phyloP scores from a whole-genome alignment of 257 asterid genomes.

The Primulina eburnea region DNA sequence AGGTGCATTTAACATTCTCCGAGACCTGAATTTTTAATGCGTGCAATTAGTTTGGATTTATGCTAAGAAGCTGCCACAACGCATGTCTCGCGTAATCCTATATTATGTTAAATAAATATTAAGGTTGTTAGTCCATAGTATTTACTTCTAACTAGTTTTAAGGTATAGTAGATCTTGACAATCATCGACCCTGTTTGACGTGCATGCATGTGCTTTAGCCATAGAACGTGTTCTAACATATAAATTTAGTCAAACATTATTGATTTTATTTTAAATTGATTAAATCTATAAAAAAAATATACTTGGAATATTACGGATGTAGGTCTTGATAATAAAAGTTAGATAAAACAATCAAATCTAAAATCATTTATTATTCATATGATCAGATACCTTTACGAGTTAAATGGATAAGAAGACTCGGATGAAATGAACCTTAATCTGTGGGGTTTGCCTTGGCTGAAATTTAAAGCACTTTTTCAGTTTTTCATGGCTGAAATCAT shows the following conservation, averaged over 20 bases:
- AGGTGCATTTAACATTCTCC: conserved; percentile 3
- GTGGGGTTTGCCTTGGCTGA: too few relatives aligned
- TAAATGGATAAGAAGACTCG: conserved; percentile 8
- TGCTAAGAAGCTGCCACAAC: conserved; percentile 15
- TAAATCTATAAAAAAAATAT: too few relatives aligned
- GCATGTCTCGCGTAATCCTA: neutral
- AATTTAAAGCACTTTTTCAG: too few relatives aligned
- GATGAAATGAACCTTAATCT: conserved; percentile 21
- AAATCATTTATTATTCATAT: neutral
- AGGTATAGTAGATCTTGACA: neutral
- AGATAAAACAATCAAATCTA: too few relatives aligned
- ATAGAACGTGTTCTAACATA: too few relatives aligned
- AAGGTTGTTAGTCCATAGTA: neutral
- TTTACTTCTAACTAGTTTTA: too few relatives aligned
- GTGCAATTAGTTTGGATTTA: conserved; percentile 12
- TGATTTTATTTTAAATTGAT: neutral
- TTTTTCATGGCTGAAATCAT: too few relatives aligned
- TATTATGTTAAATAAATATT: neutral
- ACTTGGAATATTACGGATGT: too few relatives aligned
- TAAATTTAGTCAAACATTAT: too few relatives aligned
- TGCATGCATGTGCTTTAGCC: neutral
- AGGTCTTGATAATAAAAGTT: too few relatives aligned
- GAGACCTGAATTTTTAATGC: conserved; percentile 7
- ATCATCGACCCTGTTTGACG: neutral
- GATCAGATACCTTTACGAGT: conserved; percentile 15